phyloP scores from a whole-genome alignment of 805 yeast genomes.

The Spathaspora passalidarum region DNA sequence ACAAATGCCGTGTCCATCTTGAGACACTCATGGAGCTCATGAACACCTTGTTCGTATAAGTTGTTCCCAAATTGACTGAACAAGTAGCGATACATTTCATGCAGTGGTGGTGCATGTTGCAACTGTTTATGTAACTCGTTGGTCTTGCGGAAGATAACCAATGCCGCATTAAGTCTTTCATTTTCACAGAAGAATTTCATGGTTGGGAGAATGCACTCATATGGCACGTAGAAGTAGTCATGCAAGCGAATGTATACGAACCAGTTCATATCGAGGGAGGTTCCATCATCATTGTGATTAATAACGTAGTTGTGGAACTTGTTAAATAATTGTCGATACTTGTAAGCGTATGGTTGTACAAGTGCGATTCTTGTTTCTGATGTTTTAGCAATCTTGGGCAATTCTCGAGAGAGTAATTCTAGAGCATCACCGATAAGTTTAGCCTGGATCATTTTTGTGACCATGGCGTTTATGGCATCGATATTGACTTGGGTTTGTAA shows the following conservation, averaged over 20 bases:
- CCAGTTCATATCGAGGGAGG: conserved; percentile 49
- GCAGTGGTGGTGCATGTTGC: conserved; percentile 26
- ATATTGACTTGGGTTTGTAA: conserved; percentile 27
- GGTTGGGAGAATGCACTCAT: conserved; percentile 55
- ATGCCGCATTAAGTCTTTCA: conserved; percentile 58
- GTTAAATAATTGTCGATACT: conserved; percentile 27
- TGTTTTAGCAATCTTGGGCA: conserved; percentile 33
- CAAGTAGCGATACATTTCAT: conserved; percentile 56
- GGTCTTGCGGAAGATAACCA: conserved; percentile 50
- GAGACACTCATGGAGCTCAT: conserved; percentile 58
- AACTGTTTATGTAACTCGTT: conserved; percentile 1
- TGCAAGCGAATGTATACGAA: conserved; percentile 55
- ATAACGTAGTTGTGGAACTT: conserved; percentile 29
- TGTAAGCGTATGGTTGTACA: conserved; percentile 18
- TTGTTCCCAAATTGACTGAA: conserved; percentile 60
- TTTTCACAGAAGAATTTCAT: conserved; percentile 54
- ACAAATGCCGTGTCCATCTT: conserved; percentile 56
- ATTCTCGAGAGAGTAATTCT: conserved; percentile 38
- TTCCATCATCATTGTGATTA: conserved; percentile 24
- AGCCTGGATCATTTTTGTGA: conserved; percentile 26
- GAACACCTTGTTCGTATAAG: conserved; percentile 62
- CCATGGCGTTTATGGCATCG: conserved; percentile 26
- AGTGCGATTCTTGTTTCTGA: conserved; percentile 24
- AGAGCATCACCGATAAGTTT: conserved; percentile 41
- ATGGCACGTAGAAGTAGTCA: conserved; percentile 55